Percentiles rank a stretch among this genome's conserved stretches.
Evolutionary conservation across 352 stramenopile genomes (phyloP).

Genomic region (Pythium phragmiticola): DNA sequence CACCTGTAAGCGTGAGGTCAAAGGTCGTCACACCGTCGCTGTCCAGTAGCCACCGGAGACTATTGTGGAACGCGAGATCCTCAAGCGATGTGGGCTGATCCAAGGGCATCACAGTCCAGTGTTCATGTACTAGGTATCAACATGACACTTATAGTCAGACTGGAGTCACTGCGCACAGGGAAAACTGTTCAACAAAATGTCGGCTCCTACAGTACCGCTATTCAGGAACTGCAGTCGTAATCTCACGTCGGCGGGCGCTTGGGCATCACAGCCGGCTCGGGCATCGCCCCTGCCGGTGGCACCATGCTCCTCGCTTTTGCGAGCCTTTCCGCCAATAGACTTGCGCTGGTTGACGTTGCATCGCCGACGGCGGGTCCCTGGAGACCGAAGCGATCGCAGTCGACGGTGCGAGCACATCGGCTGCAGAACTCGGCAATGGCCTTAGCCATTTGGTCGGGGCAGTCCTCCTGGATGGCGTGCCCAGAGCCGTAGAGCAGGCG

Average conservation of each 20-base stretch:
- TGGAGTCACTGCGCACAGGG: too few relatives aligned
- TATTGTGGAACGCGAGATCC: too few relatives aligned
- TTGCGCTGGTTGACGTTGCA: neutral
- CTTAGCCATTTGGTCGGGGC: constrained; percentile 67
- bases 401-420: constrained; percentile 36
- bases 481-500: constrained; percentile 83
- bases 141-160: too few relatives aligned
- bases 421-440: constrained; percentile 63
- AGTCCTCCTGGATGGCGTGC: constrained; percentile 89
- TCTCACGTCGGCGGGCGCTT: constrained; percentile 21
- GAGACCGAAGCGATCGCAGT: constrained; percentile 13
- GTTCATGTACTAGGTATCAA: too few relatives aligned
- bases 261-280: constrained; percentile 24
- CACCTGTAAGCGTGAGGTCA: too few relatives aligned
- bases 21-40: too few relatives aligned
- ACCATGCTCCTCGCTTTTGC: constrained; percentile 32
- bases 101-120: too few relatives aligned
- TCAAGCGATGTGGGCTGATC: too few relatives aligned
- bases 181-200: too few relatives aligned
- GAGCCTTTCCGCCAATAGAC: constrained; percentile 28
- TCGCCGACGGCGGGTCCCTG: neutral
- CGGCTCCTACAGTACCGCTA: too few relatives aligned
- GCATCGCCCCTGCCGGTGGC: constrained; percentile 19
- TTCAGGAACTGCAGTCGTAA: neutral
- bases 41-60: too few relatives aligned